Percentiles rank a stretch among this genome's conserved stretches.
phyloP scores from a whole-genome alignment of 1,284 basidiomycete species.

The Melampsora americana region DNA sequence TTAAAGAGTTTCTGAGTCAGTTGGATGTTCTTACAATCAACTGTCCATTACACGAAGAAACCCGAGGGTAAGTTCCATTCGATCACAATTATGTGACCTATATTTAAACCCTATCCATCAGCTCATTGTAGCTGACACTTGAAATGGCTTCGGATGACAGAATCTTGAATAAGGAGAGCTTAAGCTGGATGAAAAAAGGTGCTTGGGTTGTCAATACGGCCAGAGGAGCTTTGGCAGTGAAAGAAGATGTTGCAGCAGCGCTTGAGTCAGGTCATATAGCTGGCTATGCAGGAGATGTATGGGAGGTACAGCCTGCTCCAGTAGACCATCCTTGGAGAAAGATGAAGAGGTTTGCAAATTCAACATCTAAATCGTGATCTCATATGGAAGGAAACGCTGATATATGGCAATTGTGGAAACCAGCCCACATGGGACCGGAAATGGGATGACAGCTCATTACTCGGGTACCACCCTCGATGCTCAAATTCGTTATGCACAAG shows the following conservation, averaged over 20 bases:
- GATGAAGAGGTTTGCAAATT: conserved; percentile 61
- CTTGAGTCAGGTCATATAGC: conserved; percentile 67
- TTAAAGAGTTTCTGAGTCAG: conserved; percentile 79
- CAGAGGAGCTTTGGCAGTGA: conserved; percentile 86
- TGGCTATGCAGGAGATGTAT: conserved; percentile 67
- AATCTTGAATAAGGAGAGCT: conserved; percentile 66
- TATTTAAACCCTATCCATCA: not conserved
- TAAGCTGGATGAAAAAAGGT: conserved; percentile 83
- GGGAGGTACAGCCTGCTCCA: conserved; percentile 77
- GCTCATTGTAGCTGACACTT: not conserved
- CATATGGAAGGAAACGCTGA: conserved; percentile 38
- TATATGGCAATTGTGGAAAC: conserved; percentile 11
- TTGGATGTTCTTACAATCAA: conserved; percentile 79
- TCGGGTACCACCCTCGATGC: conserved; percentile 88
- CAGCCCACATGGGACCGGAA: not conserved
- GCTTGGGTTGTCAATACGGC: conserved; percentile 93
- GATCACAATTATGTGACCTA: too few relatives aligned
- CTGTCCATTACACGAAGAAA: conserved; percentile 85
- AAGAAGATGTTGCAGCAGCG: conserved; percentile 72
- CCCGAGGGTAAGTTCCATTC: conserved; percentile 71
- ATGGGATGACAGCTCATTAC: conserved; percentile 62
- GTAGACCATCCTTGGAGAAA: conserved; percentile 80
- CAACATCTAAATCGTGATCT: conserved; percentile 8
- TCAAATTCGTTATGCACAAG: conserved; percentile 79
- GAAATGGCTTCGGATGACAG: not conserved